Conservation (phyloP, 2,329 filamentous ascomycete genomes). For the Pseudogymnoascus sp. region DNA sequence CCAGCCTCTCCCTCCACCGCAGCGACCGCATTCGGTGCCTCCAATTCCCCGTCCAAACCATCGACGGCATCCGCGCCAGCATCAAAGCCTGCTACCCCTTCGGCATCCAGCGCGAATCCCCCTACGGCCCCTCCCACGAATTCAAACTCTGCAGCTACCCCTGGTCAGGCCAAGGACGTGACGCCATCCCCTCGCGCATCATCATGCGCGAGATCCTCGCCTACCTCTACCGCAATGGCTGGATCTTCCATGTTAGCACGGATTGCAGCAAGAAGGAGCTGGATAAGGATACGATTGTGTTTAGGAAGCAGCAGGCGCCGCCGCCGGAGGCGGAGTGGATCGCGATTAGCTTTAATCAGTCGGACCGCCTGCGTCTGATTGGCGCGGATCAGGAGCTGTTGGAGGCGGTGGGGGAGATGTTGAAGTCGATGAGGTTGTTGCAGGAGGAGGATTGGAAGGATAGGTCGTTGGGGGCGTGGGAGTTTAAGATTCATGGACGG, state of each 20-base stretch:
- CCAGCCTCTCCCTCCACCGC: conserved; percentile 27
- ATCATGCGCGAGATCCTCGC: conserved; percentile 29
- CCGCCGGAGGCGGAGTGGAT: conserved; percentile 33
- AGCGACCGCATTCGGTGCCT: conserved; percentile 31
- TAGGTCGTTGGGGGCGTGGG: conserved; percentile 15
- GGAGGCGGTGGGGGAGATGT: conserved; percentile 15
- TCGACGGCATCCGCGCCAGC: conserved; percentile 23
- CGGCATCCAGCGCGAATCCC: conserved; percentile 28
- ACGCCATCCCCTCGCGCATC: conserved; percentile 27
- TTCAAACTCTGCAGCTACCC: conserved; percentile 32
- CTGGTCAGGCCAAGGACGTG: conserved; percentile 26
- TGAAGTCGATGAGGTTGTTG: conserved; percentile 14
- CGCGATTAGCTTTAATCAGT: conserved; percentile 29
- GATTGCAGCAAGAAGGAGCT: conserved; percentile 29
- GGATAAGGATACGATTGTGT: conserved; percentile 33
- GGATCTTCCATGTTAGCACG: conserved; percentile 31
- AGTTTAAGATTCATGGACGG: conserved; percentile 31
- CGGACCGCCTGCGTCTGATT: conserved; percentile 29
- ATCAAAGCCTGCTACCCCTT: conserved; percentile 24
- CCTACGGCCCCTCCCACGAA: conserved; percentile 30
- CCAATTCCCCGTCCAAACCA: conserved; percentile 26
- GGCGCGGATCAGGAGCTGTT: conserved; percentile 23
- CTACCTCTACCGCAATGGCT: conserved; percentile 30
- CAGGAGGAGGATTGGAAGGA: conserved; percentile 23
- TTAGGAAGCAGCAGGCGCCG: conserved; percentile 29